Evolutionary conservation across 345 rosid genomes (phyloP).

Genomic region (Syzygium aqueum): DNA sequence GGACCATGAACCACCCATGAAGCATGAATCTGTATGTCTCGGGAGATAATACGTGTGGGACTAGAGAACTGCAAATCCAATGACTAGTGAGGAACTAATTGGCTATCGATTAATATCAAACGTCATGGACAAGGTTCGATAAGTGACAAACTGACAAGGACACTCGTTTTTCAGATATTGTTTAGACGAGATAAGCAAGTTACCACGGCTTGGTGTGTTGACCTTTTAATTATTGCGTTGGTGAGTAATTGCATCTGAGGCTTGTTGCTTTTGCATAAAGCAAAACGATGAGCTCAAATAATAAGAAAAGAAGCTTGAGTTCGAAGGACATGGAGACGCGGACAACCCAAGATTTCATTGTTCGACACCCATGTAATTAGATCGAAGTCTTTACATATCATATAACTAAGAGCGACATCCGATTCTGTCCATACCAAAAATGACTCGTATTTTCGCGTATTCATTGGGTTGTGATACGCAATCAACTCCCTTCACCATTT

Average conservation of each 20-base stretch:
- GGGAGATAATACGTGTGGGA: not conserved
- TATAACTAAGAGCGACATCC: fast-evolving
- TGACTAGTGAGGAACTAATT: not conserved
- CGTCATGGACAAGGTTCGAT: not conserved
- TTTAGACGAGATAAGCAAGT: not conserved
- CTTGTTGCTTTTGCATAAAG: not conserved
- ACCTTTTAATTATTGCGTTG: fast-evolving
- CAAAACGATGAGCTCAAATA: not conserved
- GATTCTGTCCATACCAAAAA: fast-evolving
- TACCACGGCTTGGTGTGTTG: not conserved
- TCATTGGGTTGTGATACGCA: not conserved
- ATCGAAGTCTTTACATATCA: fast-evolving
- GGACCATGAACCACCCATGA: not conserved
- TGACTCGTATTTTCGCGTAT: not conserved
- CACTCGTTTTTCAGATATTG: not conserved
- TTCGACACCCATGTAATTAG: not conserved
- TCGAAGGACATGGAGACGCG: not conserved
- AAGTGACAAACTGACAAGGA: not conserved
- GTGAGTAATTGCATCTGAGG: not conserved
- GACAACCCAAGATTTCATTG: not conserved
- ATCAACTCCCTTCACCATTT: not conserved
- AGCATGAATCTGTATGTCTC: not conserved
- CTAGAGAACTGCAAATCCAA: not conserved
- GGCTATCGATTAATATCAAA: not conserved
- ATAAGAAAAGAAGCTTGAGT: not conserved